Evolutionary conservation across 202 grass and related monocot species (phyloP), one percentile per base, ranked within the genome.

Genomic region (Dendrocalamus latiflorus): DNA sequence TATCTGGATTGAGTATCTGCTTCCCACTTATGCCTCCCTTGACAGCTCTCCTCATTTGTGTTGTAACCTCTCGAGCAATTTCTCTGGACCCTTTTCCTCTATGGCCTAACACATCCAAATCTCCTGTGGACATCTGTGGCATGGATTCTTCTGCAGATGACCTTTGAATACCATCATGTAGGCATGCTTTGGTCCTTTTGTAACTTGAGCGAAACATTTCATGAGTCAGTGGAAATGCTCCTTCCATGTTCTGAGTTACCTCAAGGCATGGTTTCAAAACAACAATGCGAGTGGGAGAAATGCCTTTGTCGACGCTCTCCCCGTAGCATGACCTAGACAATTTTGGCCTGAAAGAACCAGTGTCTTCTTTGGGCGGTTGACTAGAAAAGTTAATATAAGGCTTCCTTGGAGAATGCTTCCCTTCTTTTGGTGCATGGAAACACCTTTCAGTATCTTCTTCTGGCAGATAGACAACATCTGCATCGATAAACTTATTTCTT

Each of bases 191-290:
- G 25, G 72, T 15, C 71, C 51, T 84, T 84, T 63, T 76, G 72
- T 68, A 34, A 47, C 72, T 47, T 58, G 61, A 84, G 18, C 30
- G 42, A 22, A 68, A 84, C 22, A 84, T 68, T 21, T 76, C 49
- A 59, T 76, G 50, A 24, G 72, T 84, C 37, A 76, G 63, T 36
- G 49, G 72, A 84, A 68, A 84, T 65, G 82, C 69, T 47, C 55
- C 89, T 83, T 80, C 63, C 83, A 80, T 81, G 45, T 88, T 92
- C 61, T 79, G 81, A 65, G 76, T 74, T 85, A 90, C 90, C 61
- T 86, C 71, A 14, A 92, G 82, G 20, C 85, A 88, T 73, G 93
- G 93, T 68, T 92, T 95, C 81, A 95, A 70, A 49, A 95, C 93
- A 50, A 95, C 90, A 78, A 88, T 95, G 7, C 77, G 62, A 47